Percentiles rank a stretch among this genome's conserved stretches.
These are phyloP conservation scores for Actinomortierella wolfii DNA, from an alignment of 371 early-diverging fungal genomes.

Conservation along the genomic window DNA sequence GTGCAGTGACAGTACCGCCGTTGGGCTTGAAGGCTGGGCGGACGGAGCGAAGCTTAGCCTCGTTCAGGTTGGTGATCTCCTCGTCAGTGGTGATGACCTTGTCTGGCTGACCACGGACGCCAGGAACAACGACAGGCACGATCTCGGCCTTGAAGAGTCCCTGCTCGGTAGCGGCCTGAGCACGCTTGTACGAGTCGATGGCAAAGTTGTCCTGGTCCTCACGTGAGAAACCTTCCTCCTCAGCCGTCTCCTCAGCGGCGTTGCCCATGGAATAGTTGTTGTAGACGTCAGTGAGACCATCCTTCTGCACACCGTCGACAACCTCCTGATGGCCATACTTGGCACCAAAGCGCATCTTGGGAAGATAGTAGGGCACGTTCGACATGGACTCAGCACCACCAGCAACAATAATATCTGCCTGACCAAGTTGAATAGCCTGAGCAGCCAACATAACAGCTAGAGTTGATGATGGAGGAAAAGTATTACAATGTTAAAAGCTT, in stretches of 20 bases:
- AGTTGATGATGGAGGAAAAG: no score
- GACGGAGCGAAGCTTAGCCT: slow-evolving; percentile 82
- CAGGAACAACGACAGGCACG: slow-evolving; percentile 82
- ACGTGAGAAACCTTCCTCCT: slow-evolving; percentile 79
- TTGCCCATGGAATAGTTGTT: slow-evolving; percentile 89
- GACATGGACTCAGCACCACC: slow-evolving; percentile 99
- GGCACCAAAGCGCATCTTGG: slow-evolving; percentile 79
- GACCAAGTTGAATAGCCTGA: slow-evolving; percentile 82
- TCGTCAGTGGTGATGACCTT: slow-evolving; percentile 82
- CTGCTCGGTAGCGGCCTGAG: slow-evolving; percentile 78
- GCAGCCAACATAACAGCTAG: slow-evolving; percentile 84
- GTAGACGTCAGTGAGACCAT: slow-evolving; percentile 94
- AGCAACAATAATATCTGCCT: slow-evolving; percentile 78
- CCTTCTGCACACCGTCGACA: slow-evolving; percentile 88
- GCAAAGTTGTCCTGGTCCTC: slow-evolving; percentile 92
- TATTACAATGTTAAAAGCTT: no score
- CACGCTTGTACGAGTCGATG: slow-evolving; percentile 84
- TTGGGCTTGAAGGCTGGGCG: slow-evolving; percentile 88
- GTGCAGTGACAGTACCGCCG: slow-evolving; percentile 94
- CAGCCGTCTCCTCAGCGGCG: slow-evolving; percentile 93
- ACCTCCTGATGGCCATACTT: slow-evolving; percentile 87
- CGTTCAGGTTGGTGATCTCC: slow-evolving; percentile 71
- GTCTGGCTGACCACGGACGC: slow-evolving; percentile 85
- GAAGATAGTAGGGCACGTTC: slow-evolving; percentile 93
- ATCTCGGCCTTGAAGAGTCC: slow-evolving; percentile 88